These are phyloP conservation scores for Tetracladium setigerum DNA, from an alignment of 495 filamentous ascomycete genomes.

Conservation along the genomic window DNA sequence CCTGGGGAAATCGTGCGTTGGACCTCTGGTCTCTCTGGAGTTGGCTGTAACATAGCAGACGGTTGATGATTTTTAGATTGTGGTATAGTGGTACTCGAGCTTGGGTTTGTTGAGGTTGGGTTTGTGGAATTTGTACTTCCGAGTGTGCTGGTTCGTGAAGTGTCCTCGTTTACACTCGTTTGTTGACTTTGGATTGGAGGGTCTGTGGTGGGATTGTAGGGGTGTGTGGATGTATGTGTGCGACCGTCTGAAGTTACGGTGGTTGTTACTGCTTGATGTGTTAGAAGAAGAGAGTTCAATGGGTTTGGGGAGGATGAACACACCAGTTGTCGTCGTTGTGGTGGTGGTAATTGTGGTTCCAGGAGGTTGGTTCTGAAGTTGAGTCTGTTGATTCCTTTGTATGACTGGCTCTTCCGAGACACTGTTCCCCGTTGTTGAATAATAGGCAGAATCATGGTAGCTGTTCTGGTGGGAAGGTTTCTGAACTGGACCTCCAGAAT, in stretches of 20 bases:
- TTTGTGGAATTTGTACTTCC: background rate
- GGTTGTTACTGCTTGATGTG: slow-evolving; percentile 8
- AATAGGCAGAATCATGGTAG: slow-evolving; percentile 14
- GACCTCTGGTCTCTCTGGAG: background rate
- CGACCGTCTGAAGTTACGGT: slow-evolving; percentile 16
- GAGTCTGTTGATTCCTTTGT: background rate
- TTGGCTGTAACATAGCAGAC: background rate
- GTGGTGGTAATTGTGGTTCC: slow-evolving; percentile 15
- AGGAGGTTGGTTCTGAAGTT: background rate
- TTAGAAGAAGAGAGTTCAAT: background rate
- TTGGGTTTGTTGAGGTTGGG: slow-evolving; percentile 1
- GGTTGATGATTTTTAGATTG: slow-evolving; percentile 3
- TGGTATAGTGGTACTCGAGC: background rate
- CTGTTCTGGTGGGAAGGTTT: slow-evolving; percentile 8
- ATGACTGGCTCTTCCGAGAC: slow-evolving; percentile 2
- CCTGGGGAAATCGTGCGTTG: background rate
- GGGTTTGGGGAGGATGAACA: background rate
- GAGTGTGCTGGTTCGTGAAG: background rate
- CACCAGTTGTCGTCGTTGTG: slow-evolving; percentile 16
- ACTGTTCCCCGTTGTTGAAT: slow-evolving; percentile 7
- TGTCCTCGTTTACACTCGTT: slow-evolving; percentile 2
- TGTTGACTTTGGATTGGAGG: slow-evolving; percentile 12
- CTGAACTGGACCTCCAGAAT: background rate
- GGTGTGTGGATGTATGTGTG: slow-evolving; percentile 10
- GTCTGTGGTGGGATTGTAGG: slow-evolving; percentile 15